phyloP scores from a whole-genome alignment of 2,329 filamentous ascomycete species.

The Trichoderma endophyticum region DNA sequence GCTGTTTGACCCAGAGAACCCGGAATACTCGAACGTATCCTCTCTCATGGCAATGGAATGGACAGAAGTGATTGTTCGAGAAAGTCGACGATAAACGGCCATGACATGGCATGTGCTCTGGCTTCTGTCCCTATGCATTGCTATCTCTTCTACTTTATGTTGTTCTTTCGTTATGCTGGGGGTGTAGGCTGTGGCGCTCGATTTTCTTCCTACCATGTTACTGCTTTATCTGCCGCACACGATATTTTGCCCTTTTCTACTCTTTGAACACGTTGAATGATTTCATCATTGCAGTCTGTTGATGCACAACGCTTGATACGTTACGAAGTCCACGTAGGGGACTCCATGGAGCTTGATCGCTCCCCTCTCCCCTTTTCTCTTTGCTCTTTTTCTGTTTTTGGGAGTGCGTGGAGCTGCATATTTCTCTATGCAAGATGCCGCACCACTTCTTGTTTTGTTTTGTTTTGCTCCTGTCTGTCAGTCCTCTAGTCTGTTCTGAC shows the following conservation, averaged over 20 bases:
- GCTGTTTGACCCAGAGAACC: conserved; percentile 32
- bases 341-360: not conserved
- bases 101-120: not conserved
- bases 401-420: not conserved
- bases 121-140: not conserved
- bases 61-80: conserved; percentile 25
- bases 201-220: not conserved
- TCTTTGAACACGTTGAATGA: not conserved
- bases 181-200: not conserved
- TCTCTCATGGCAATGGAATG: conserved; percentile 29
- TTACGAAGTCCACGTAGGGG: not conserved
- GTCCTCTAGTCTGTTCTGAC: not conserved
- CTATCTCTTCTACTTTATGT: not conserved
- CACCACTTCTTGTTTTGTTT: not conserved
- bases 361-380: too few relatives aligned
- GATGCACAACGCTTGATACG: not conserved
- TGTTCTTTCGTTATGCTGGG: not conserved
- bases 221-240: not conserved
- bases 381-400: not conserved
- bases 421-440: not conserved
- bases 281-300: not conserved
- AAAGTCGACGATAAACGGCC: not conserved
- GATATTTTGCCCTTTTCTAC: not conserved
- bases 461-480: not conserved
- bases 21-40: conserved; percentile 26